Evolutionary conservation across 495 filamentous ascomycete genomes (phyloP).

Genomic region (Acidiella bohemica): DNA sequence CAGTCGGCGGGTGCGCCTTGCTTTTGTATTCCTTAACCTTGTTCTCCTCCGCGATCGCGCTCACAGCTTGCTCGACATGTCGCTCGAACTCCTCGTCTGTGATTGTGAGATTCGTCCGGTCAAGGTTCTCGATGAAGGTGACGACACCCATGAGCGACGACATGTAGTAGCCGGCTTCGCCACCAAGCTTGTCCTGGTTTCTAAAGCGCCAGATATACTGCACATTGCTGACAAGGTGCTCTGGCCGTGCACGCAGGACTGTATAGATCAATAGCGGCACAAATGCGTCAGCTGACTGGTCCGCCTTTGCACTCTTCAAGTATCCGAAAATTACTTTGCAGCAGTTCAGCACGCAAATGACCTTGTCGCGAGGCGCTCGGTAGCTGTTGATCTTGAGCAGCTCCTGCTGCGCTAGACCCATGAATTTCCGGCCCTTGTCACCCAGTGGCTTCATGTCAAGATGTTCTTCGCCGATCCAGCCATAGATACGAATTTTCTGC

Average conservation of each 20-base stretch:
- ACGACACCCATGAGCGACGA: conserved; percentile 97
- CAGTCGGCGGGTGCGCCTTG: conserved; percentile 3
- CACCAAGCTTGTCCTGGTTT: conserved; percentile 91
- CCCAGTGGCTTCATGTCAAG: conserved; percentile 83
- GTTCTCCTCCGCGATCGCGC: conserved; percentile 86
- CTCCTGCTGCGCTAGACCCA: conserved; percentile 84
- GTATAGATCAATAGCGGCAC: conserved; percentile 93
- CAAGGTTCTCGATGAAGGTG: conserved; percentile 92
- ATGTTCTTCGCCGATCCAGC: conserved; percentile 88
- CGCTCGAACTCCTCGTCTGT: conserved; percentile 88
- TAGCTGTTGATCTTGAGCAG: conserved; percentile 91
- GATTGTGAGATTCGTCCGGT: conserved; percentile 85
- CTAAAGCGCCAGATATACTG: conserved; percentile 96
- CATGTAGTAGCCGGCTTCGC: conserved; percentile 94
- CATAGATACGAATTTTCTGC: conserved; percentile 92
- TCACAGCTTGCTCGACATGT: conserved; percentile 90
- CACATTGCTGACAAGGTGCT: conserved; percentile 91
- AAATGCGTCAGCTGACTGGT: conserved; percentile 92
- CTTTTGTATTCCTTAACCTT: conserved; percentile 33
- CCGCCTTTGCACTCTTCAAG: conserved; percentile 77
- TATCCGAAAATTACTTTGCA: conserved; percentile 99
- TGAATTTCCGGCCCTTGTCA: conserved; percentile 71
- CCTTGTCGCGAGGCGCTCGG: conserved; percentile 88
- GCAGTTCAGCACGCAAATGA: conserved; percentile 95
- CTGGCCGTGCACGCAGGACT: conserved; percentile 83